Conservation (phyloP, 2,329 filamentous ascomycete species). For the Exophiala spinifera region DNA sequence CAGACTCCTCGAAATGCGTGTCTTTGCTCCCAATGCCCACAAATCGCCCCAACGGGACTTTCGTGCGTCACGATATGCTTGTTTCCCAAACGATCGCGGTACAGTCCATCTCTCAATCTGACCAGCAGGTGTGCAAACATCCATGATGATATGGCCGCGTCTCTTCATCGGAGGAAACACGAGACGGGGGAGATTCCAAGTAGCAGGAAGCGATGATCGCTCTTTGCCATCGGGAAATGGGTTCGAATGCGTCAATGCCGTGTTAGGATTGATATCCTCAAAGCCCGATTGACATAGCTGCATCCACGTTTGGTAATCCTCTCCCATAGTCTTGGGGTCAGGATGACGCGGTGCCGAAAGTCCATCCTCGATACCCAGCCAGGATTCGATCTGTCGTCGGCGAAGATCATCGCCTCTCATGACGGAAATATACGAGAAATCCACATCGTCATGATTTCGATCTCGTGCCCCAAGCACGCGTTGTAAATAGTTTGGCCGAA, state of each 20-base stretch:
- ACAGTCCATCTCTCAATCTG: slow-evolving; percentile 92
- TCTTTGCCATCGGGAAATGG: slow-evolving; percentile 29
- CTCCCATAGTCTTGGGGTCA: slow-evolving; percentile 3
- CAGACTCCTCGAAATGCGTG: slow-evolving; percentile 61
- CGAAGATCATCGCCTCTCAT: slow-evolving; percentile 69
- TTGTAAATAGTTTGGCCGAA: slow-evolving; percentile 78
- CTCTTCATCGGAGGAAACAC: slow-evolving; percentile 82
- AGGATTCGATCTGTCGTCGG: slow-evolving; percentile 29
- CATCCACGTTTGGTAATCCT: slow-evolving; percentile 17
- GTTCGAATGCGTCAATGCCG: slow-evolving; percentile 7
- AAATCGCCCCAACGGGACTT: slow-evolving; percentile 90
- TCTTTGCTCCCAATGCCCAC: slow-evolving; percentile 94
- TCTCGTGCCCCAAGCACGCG: slow-evolving; percentile 63
- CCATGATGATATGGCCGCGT: slow-evolving; percentile 80
- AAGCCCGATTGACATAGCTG: slow-evolving; percentile 14
- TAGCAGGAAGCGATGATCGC: slow-evolving; percentile 46
- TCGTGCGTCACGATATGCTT: slow-evolving; percentile 86
- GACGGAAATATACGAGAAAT: slow-evolving; percentile 85
- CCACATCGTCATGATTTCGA: slow-evolving; percentile 82
- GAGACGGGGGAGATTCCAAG: slow-evolving; percentile 64
- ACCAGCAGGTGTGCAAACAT: slow-evolving; percentile 83
- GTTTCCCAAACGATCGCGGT: slow-evolving; percentile 72
- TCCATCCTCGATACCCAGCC: slow-evolving; percentile 20
- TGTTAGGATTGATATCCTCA: slow-evolving; percentile 20
- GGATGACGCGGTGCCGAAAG: slow-evolving; percentile 19